Percentiles rank a stretch among this genome's conserved stretches.
These are phyloP conservation scores for Abrus pulchellus DNA, from an alignment of 306 rosid genomes.

Conservation along the genomic window DNA sequence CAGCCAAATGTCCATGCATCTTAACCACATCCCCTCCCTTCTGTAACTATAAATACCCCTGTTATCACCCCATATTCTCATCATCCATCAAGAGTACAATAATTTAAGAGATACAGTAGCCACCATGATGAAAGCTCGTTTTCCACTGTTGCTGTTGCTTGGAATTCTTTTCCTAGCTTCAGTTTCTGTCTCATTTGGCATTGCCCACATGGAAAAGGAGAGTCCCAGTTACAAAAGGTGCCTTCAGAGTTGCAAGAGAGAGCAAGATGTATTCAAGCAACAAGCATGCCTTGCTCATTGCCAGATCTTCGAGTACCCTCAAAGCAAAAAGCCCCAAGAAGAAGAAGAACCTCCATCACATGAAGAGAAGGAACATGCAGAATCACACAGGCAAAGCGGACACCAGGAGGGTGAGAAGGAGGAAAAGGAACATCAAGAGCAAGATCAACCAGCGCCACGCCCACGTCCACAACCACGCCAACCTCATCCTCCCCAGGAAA, in stretches of 20 bases:
- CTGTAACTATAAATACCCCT: conserved; percentile 33
- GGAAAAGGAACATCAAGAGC: not conserved
- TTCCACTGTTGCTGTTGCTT: conserved; percentile 47
- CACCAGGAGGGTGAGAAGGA: conserved; percentile 19
- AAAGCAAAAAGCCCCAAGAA: not conserved
- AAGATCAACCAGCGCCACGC: too few relatives aligned
- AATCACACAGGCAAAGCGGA: conserved; percentile 5
- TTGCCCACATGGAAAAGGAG: not conserved
- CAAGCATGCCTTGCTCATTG: conserved; percentile 42
- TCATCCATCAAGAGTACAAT: not conserved
- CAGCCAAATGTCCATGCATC: conserved; percentile 11
- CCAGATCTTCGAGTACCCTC: not conserved
- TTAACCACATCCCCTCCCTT: not conserved
- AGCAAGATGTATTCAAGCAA: not conserved
- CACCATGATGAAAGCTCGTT: conserved; percentile 18
- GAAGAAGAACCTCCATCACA: not conserved
- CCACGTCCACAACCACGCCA: too few relatives aligned
- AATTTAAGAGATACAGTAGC: not conserved
- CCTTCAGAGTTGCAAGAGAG: not conserved
- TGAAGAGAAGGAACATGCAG: not conserved
- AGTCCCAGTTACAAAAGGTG: conserved; percentile 12
- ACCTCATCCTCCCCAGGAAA: too few relatives aligned
- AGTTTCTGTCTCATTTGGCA: conserved; percentile 2
- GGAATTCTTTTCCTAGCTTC: conserved; percentile 44
- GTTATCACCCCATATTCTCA: not conserved